phyloP scores from a whole-genome alignment of 805 yeast species.

The Zygosaccharomyces siamensis region DNA sequence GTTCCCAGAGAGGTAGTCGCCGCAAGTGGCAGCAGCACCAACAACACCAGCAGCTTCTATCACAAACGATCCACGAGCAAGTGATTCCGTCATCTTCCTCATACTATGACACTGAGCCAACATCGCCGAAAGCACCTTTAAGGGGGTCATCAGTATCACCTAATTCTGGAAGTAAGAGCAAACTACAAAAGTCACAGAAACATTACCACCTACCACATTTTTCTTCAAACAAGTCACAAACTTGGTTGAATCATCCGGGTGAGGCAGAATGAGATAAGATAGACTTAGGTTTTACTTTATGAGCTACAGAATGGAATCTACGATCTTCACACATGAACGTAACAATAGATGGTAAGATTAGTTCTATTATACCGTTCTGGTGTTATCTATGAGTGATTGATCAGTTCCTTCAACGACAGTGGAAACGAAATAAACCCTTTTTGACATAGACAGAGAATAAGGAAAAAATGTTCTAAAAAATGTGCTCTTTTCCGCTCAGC shows the following conservation, averaged over 20 bases:
- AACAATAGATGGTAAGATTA: no score
- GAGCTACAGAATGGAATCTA: no score
- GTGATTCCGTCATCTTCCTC: slow-evolving; percentile 5
- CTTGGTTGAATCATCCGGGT: slow-evolving; percentile 5
- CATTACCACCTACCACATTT: slow-evolving; percentile 29
- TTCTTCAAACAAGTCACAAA: slow-evolving; percentile 13
- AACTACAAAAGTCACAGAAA: slow-evolving; percentile 15
- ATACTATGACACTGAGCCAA: slow-evolving; percentile 9
- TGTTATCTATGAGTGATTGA: no score
- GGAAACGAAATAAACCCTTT: no score
- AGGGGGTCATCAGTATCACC: slow-evolving; percentile 15
- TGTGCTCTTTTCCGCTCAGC: no score
- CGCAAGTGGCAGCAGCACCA: slow-evolving; percentile 29
- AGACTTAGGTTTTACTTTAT: background rate
- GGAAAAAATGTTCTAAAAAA: no score
- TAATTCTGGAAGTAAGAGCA: slow-evolving; percentile 6
- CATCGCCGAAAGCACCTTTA: slow-evolving; percentile 9
- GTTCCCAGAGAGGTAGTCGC: slow-evolving; percentile 34
- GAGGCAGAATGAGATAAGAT: background rate
- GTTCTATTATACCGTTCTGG: no score
- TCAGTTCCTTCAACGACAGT: no score
- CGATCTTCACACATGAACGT: no score
- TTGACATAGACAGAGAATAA: no score
- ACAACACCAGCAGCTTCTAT: slow-evolving; percentile 25
- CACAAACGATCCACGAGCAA: slow-evolving; percentile 26